Conservation (phyloP, 495 filamentous ascomycete species). For the Aspergillus asperescens region DNA sequence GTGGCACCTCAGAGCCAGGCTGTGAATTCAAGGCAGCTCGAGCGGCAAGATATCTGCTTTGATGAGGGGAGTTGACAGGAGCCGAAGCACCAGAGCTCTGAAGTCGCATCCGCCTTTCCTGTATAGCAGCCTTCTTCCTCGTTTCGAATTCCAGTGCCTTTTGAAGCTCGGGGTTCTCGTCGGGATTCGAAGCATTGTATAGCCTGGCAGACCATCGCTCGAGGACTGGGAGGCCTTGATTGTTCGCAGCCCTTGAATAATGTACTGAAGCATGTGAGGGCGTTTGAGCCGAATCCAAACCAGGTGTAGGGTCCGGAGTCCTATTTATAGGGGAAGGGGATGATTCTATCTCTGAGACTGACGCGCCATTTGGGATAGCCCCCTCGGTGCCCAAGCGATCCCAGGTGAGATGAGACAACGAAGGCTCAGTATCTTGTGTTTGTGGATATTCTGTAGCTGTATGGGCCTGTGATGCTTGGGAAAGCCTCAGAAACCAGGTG, state of each 20-base stretch:
- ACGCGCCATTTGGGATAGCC: not conserved
- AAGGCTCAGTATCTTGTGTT: slow-evolving; percentile 7
- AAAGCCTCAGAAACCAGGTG: slow-evolving; percentile 34
- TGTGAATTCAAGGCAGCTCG: slow-evolving; percentile 29
- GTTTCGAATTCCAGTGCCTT: slow-evolving; percentile 39
- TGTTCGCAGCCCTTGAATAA: not conserved
- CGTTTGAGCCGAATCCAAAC: not conserved
- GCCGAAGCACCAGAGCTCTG: not conserved
- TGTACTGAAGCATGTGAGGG: not conserved
- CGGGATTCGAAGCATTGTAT: slow-evolving; percentile 20
- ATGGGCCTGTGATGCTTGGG: slow-evolving; percentile 16
- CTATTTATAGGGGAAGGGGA: not conserved
- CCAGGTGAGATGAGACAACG: slow-evolving; percentile 24
- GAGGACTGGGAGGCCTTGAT: slow-evolving; percentile 19
- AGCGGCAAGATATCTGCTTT: slow-evolving; percentile 36
- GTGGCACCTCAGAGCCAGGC: not conserved
- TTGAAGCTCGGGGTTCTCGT: slow-evolving; percentile 25
- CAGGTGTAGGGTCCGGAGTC: not conserved
- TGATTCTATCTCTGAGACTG: not conserved
- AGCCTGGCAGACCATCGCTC: slow-evolving; percentile 38
- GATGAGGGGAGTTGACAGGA: slow-evolving; percentile 28
- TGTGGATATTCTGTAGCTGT: not conserved
- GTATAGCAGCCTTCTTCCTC: slow-evolving; percentile 38
- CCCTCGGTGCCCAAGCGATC: slow-evolving; percentile 19
- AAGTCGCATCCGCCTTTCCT: slow-evolving; percentile 21